These are phyloP conservation scores for Aspergillus vadensis DNA, from an alignment of 2,329 filamentous ascomycete species.

Conservation along the genomic window DNA sequence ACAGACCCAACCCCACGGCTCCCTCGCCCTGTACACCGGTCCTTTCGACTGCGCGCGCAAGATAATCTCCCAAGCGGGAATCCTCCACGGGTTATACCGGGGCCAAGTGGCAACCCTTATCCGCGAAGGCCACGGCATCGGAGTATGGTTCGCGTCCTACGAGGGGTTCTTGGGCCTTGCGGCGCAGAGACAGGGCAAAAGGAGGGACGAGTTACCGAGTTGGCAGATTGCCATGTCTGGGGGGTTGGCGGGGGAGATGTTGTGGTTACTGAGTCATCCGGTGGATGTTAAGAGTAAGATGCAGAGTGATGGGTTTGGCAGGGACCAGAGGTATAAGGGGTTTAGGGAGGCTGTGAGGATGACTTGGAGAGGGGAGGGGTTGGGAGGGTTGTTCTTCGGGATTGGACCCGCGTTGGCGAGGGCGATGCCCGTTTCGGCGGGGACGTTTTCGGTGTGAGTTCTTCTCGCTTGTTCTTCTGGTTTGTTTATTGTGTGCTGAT, in stretches of 20 bases:
- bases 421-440: slow-evolving; percentile 92
- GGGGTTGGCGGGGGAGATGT: slow-evolving; percentile 84
- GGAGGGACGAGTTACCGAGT: slow-evolving; percentile 71
- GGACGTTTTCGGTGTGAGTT: slow-evolving; percentile 75
- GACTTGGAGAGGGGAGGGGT: slow-evolving; percentile 68
- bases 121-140: slow-evolving; percentile 89
- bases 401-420: slow-evolving; percentile 85
- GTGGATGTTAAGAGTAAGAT: slow-evolving; percentile 99
- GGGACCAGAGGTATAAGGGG: slow-evolving; percentile 65
- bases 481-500: not conserved
- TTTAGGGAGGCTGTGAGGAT: slow-evolving; percentile 85
- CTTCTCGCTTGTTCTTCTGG: not conserved
- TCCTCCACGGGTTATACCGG: slow-evolving; percentile 76
- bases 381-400: slow-evolving; percentile 84
- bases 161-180: slow-evolving; percentile 69
- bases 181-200: slow-evolving; percentile 78
- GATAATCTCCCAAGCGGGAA: slow-evolving; percentile 61
- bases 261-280: slow-evolving; percentile 90
- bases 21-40: slow-evolving; percentile 70
- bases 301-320: slow-evolving; percentile 89
- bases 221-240: slow-evolving; percentile 88
- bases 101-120: slow-evolving; percentile 80
- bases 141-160: slow-evolving; percentile 83
- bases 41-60: slow-evolving; percentile 85
- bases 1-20: slow-evolving; percentile 87